Evolutionary conservation across 495 filamentous ascomycete genomes (phyloP), one percentile per base, ranked within the genome.

Genomic region (Aspergillus avenaceus): DNA sequence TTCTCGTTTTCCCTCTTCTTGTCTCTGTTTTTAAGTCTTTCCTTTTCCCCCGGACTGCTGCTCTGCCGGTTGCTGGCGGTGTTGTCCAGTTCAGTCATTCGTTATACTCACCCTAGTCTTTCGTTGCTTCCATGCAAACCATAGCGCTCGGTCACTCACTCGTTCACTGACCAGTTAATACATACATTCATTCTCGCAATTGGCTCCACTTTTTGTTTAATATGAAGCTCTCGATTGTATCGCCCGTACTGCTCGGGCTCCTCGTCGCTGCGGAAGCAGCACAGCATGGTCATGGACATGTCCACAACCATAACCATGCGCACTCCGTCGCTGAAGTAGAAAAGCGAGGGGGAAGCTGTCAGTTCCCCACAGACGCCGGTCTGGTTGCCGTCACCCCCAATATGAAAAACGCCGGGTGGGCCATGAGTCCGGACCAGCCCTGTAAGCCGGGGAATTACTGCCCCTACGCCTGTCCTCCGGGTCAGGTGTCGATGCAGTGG

Each of bases 401-500:
- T 41, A 61, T 54, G 22, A 53, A 68, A 58, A 93, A 93, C 68
- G 86, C 75, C 27, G 88, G 88, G 51, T 93, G 88, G 84, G 88
- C 88, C 27, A 85, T 93, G 81, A 86, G 84, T 59, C 86, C 86
- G 7, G 80, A 93, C 67, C 79, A 89, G 61, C 62, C 78, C 21
- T 93, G 88, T 61, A 68, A 70, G 38, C 78, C 85, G 5, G 85
- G 82, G 13, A 81, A 70, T 49, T 91, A 82, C 66, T 93, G 88
- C 60, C 88, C 88, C 4, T 85, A 88, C 51, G 88, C 88, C 32
- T 93, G 88, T 53, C 84, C 83, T 32, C 63, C 87, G 0, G 87
- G 87, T 24, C 78, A 90, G 64, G 77, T 91, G 12, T 88, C 84
- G 70, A 81, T 82, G 56, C 88, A 93, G 64, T 93, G 88, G 88